Conservation (phyloP, 805 yeast species). For the Spathaspora sp. region DNA sequence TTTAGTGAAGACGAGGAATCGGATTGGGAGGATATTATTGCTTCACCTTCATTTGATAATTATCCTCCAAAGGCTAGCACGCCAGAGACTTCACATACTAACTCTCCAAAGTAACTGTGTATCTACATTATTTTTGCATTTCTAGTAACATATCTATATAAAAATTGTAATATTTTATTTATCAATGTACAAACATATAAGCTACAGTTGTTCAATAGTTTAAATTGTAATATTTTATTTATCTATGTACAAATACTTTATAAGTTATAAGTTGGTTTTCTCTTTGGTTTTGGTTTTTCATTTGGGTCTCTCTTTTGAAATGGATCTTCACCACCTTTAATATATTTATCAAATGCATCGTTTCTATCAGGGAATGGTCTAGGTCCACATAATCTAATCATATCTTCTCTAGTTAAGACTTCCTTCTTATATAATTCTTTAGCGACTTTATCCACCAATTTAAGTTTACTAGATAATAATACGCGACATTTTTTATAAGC, state of each 20-base stretch:
- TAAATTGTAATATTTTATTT: background rate
- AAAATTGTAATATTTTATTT: background rate
- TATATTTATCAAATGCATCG: slow-evolving; percentile 87
- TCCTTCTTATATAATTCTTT: slow-evolving; percentile 68
- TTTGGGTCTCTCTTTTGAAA: slow-evolving; percentile 24
- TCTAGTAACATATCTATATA: too few species aligned
- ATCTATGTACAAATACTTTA: background rate
- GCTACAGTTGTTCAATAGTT: too few species aligned
- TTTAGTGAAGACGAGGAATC: background rate
- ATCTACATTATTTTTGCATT: too few species aligned
- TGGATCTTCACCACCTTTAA: slow-evolving; percentile 46
- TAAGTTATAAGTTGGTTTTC: slow-evolving; percentile 7
- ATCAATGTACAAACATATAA: background rate
- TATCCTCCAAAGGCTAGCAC: background rate
- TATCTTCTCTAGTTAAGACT: slow-evolving; percentile 77
- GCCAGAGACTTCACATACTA: background rate
- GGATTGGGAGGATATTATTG: background rate
- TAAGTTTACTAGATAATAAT: slow-evolving; percentile 55
- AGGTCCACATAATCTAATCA: slow-evolving; percentile 71
- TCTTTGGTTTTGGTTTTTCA: too few species aligned
- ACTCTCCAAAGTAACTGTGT: background rate
- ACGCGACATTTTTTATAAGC: slow-evolving; percentile 59
- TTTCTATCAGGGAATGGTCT: slow-evolving; percentile 76
- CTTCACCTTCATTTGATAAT: background rate
- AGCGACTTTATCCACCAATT: slow-evolving; percentile 67